Base-by-base conservation (phyloP, 2,329 filamentous ascomycete genomes). In the Monosporascus cannonballus region DNA sequence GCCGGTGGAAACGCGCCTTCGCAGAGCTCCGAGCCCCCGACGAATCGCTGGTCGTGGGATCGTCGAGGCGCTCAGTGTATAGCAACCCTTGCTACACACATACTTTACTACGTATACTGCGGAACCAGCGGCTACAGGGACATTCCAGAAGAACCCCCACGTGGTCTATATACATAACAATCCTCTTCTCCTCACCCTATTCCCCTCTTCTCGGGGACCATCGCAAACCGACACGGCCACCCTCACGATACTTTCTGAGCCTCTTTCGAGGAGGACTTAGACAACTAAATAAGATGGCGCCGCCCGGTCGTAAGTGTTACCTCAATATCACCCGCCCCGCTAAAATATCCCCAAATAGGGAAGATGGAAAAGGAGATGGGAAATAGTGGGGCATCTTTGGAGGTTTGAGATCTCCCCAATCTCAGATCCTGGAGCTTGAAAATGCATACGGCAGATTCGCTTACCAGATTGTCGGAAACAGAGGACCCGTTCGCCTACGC, bases 401-500 rank as follows among this genome's bases (percentile, higher is more conserved):
- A 25, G 22, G 30, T 46, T 17, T 30, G 20, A 46, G 42, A 46
- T 46, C 15, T 46, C 20, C 2, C 22, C 4, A 14, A 20, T 42
- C 39, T 42, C 20, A 18, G 11, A 42, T 44, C 20, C 20, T 11
- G 25, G 7, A 14, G 14, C 9, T 46, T 11, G 7, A 30, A 25
- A 46, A 46, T 6, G 27, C 15, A 17, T 25, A 20, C 4, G 3
- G 24, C 15, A 24, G 42, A n/a, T 25, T 25, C n/a, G 47, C 63
- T 64, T 61, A 65, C 59, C 52, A 64, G 62, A 44, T 25, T 24
- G 3, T 38, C 42, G 24, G 58, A 54, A 38, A 41, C 65, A 74
- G 73, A 76, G 75, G 82, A 86, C 70, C 72, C 75, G 55, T 85
- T 85, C 64, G 72, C 79, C 60, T 79, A 80, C 64, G 83, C 84